Conservation (phyloP, 2,329 filamentous ascomycete species). For the Trichoderma brevicompactum region DNA sequence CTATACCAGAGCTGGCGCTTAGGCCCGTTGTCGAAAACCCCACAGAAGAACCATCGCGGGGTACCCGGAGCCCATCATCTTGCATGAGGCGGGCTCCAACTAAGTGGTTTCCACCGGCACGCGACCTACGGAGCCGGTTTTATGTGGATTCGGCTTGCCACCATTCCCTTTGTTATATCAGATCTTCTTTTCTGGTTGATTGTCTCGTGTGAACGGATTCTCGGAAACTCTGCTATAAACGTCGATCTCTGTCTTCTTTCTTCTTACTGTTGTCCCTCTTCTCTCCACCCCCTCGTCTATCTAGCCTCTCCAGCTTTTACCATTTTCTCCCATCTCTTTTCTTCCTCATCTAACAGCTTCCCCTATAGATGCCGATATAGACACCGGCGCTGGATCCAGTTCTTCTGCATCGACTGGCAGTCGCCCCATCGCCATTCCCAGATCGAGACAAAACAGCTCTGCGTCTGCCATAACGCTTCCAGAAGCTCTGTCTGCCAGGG, state of each 20-base stretch:
- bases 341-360: constrained; percentile 24
- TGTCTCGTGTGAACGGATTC: background rate
- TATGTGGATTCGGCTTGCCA: constrained; percentile 19
- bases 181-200: constrained; percentile 11
- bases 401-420: constrained; percentile 37
- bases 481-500: constrained; percentile 60
- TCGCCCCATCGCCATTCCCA: constrained; percentile 59
- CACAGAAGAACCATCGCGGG: constrained; percentile 24
- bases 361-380: background rate
- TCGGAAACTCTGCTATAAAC: background rate
- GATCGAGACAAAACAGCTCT: constrained; percentile 46
- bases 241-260: background rate
- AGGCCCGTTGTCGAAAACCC: constrained; percentile 16
- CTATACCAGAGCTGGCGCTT: background rate
- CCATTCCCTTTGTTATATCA: constrained; percentile 22
- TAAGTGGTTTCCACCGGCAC: constrained; percentile 11
- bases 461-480: constrained; percentile 50
- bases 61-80: constrained; percentile 23
- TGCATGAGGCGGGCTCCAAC: constrained; percentile 16
- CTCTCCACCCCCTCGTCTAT: constrained; percentile 21
- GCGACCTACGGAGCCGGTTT: constrained; percentile 2
- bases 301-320: constrained; percentile 27
- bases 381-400: constrained; percentile 20
- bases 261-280: constrained; percentile 22
- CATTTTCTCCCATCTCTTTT: constrained; percentile 21